These are phyloP conservation scores for Agarophyton chilense DNA, from an alignment of 23 red algal genomes.

Conservation along the genomic window DNA sequence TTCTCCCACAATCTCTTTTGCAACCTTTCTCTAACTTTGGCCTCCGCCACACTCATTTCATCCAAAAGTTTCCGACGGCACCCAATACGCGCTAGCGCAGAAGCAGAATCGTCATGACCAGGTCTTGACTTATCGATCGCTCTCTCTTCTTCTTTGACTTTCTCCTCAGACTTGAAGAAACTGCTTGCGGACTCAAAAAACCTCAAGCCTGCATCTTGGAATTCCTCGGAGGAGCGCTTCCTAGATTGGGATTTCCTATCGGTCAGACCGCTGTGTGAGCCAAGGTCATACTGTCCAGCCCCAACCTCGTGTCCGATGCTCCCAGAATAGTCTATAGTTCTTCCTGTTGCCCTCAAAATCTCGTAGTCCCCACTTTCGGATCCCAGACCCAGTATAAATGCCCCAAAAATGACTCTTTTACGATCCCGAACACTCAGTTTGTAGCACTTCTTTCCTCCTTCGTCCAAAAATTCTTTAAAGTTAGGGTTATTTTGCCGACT, in stretches of 20 bases:
- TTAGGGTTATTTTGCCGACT: not conserved
- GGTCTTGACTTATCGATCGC: not conserved
- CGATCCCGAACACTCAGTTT: not conserved
- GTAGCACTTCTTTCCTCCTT: not conserved
- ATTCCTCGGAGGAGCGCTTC: slow-evolving; percentile 7
- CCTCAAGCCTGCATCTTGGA: not conserved
- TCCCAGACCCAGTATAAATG: slow-evolving; percentile 3
- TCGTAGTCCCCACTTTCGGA: not conserved
- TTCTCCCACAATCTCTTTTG: not conserved
- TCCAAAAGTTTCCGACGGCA: not conserved
- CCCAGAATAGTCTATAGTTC: not conserved
- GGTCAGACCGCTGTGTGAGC: not conserved
- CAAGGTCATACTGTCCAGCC: not conserved
- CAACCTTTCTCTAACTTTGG: not conserved
- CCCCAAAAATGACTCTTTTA: not conserved
- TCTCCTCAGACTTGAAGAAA: slow-evolving; percentile 7
- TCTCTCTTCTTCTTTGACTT: not conserved
- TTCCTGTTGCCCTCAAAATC: not conserved
- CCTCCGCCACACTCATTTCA: not conserved
- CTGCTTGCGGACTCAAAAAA: slow-evolving; percentile 24
- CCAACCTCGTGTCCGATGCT: slow-evolving; percentile 14
- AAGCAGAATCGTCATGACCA: not conserved
- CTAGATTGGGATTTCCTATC: not conserved
- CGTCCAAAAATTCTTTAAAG: not conserved
- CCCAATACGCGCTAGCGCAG: not conserved